These are phyloP conservation scores for Didymella lethalis DNA, from an alignment of 2,329 filamentous ascomycete species.

Conservation along the genomic window DNA sequence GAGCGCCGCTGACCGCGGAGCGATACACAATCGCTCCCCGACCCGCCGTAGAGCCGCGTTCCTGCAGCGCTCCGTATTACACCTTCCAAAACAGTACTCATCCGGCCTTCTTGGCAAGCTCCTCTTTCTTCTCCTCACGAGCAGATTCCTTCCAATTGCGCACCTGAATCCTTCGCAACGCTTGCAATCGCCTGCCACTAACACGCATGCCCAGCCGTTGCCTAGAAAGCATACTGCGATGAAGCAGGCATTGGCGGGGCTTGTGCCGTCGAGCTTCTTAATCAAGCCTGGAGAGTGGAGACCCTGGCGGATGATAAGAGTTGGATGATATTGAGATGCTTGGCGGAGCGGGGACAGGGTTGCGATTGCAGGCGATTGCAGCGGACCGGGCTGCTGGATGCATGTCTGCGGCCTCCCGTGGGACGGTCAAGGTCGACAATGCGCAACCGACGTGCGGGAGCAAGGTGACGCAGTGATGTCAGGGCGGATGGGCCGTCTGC, in stretches of 20 bases:
- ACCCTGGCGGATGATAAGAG: conserved; percentile 16
- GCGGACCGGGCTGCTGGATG: conserved; percentile 17
- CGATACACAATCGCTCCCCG: conserved; percentile 16
- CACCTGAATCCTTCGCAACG: neutral
- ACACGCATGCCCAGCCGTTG: conserved; percentile 24
- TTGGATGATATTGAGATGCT: conserved; percentile 13
- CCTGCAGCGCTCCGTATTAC: conserved; percentile 18
- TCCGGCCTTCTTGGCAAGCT: conserved; percentile 16
- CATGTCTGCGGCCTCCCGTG: conserved; percentile 9
- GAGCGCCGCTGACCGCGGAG: conserved; percentile 7
- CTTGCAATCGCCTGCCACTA: conserved; percentile 24
- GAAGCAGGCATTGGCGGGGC: conserved; percentile 24
- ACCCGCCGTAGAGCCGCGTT: conserved; percentile 15
- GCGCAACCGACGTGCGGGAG: conserved; percentile 1
- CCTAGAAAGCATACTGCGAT: conserved; percentile 24
- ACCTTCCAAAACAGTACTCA: conserved; percentile 19
- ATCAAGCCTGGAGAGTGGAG: conserved; percentile 14
- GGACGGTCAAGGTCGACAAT: conserved; percentile 5
- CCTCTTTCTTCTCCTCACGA: conserved; percentile 11
- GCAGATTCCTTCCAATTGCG: conserved; percentile 15
- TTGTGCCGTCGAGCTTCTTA: conserved; percentile 23
- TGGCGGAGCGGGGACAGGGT: conserved; percentile 11
- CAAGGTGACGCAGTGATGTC: conserved; percentile 13
- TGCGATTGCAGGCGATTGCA: conserved; percentile 10
- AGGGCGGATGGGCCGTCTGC: conserved; percentile 4